Conservation (phyloP, 2,329 filamentous ascomycete species). For the Clarireedia sp. region DNA sequence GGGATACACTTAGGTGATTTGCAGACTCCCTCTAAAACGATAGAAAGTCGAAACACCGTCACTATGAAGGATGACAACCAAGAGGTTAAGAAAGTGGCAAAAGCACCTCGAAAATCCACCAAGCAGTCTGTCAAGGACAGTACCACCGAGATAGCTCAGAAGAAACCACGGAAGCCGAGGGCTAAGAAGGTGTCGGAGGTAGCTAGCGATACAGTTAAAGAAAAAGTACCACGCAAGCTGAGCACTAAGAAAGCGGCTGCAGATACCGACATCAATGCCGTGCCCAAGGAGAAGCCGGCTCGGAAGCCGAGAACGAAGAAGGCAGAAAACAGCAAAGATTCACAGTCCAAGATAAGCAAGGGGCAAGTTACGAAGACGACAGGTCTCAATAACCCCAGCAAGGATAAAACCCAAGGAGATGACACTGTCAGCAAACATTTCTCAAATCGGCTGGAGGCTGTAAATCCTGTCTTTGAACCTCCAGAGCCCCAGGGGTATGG, state of each 20-base stretch:
- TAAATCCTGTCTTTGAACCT: neutral
- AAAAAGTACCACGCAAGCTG: slow-evolving; percentile 16
- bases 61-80: slow-evolving; percentile 8
- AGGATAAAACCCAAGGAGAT: slow-evolving; percentile 12
- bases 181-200: slow-evolving; percentile 19
- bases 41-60: slow-evolving; percentile 6
- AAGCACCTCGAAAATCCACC: slow-evolving; percentile 19
- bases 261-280: slow-evolving; percentile 1
- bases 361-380: slow-evolving; percentile 30
- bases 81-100: slow-evolving; percentile 12
- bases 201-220: slow-evolving; percentile 10
- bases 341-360: slow-evolving; percentile 29
- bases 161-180: slow-evolving; percentile 16
- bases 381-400: slow-evolving; percentile 12
- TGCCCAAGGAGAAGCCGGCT: slow-evolving; percentile 5
- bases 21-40: slow-evolving; percentile 21
- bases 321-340: slow-evolving; percentile 14
- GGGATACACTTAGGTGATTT: slow-evolving; percentile 24
- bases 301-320: slow-evolving; percentile 21
- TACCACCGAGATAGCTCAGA: neutral
- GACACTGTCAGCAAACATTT: slow-evolving; percentile 7
- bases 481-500: slow-evolving; percentile 15
- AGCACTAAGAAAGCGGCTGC: slow-evolving; percentile 20
- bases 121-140: slow-evolving; percentile 12
- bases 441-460: neutral